phyloP scores from a whole-genome alignment of 805 yeast species.

The Suhomyces prunicola region DNA sequence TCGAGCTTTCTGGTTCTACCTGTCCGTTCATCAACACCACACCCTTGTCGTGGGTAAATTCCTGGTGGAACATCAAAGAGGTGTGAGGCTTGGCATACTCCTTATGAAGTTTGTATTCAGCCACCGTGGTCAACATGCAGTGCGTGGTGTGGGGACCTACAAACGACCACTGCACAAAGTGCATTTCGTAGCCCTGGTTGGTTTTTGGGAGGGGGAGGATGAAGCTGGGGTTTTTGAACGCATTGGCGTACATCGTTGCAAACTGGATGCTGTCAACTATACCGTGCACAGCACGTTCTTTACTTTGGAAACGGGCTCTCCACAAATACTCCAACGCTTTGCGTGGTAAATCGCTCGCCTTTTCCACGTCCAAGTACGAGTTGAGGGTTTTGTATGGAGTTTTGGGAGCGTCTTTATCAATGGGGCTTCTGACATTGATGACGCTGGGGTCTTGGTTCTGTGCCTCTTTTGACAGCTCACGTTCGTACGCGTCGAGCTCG shows the following conservation, averaged over 20 bases:
- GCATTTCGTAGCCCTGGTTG: conserved; percentile 65
- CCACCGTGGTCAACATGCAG: conserved; percentile 85
- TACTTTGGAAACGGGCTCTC: conserved; percentile 77
- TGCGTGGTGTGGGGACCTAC: conserved; percentile 82
- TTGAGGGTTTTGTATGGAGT: conserved; percentile 68
- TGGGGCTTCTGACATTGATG: conserved; percentile 33
- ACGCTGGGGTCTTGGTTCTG: conserved; percentile 21
- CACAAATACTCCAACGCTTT: conserved; percentile 77
- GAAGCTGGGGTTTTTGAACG: conserved; percentile 74
- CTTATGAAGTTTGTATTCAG: conserved; percentile 85
- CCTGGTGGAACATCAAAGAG: conserved; percentile 82
- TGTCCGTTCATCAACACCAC: conserved; percentile 83
- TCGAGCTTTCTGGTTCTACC: conserved; percentile 66
- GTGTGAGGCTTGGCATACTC: conserved; percentile 96
- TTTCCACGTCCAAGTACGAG: conserved; percentile 68
- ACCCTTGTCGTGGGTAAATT: conserved; percentile 56
- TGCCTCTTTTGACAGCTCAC: conserved; percentile 31
- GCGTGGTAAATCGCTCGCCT: conserved; percentile 51
- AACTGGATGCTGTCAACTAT: conserved; percentile 56
- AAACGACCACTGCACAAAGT: conserved; percentile 90
- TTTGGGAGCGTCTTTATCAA: conserved; percentile 31
- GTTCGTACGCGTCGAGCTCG: conserved; percentile 58
- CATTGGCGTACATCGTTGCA: conserved; percentile 58
- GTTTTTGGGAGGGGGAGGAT: conserved; percentile 85
- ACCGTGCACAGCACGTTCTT: conserved; percentile 63